Evolutionary conservation across 768 basidiomycete genomes (phyloP), one percentile per base, ranked within the genome.

Genomic region (Austroboletus eburneus): DNA sequence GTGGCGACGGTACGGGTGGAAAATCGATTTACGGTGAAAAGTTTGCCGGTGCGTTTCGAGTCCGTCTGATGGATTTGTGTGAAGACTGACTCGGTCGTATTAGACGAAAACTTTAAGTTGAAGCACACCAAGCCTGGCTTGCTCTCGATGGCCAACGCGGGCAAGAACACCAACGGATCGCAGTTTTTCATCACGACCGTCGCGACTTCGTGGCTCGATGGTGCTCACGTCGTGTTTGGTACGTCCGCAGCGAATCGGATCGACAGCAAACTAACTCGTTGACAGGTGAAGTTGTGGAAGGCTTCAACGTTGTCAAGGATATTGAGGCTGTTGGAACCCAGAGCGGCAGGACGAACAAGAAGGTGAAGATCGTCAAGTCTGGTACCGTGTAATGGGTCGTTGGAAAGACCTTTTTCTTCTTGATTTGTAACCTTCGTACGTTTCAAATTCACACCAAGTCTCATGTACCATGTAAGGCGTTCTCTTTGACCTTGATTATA

Each of bases 131-230:
- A 83, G 60, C 76, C 74, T 20, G 80, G 80, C 42, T 62, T 85
- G 39, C 72, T 88, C 33, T 85, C 84, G 43, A 87, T 87, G 83
- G 90, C 90, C 20, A 92, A 93, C 59, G 78, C 83, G 5, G 85
- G 84, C 25, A 69, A 67, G 62, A 82, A 91, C 72, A 93, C 91
- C 54, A 94, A 94, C 61, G 91, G 87, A 13, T 87, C 79, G 16
- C 86, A 91, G 66, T 93, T 94, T 79, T 93, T 95, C 76, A 82
- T 94, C 72, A 91, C 87, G 52, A 93, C 90, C 33, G 83, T 81
- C 46, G 69, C 72, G 25, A 87, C 87, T 3, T 68, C 72, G 30
- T 91, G 87, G 88, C 80, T 93, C 49, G 87, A 93, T 63, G 85
- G 83, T 47, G 77, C 75, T 46, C 85, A 91, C 67, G 86, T 91